Evolutionary conservation across 305 asterid genomes (phyloP), one percentile per base, ranked within the genome.

Genomic region (Fraxinus sp.): DNA sequence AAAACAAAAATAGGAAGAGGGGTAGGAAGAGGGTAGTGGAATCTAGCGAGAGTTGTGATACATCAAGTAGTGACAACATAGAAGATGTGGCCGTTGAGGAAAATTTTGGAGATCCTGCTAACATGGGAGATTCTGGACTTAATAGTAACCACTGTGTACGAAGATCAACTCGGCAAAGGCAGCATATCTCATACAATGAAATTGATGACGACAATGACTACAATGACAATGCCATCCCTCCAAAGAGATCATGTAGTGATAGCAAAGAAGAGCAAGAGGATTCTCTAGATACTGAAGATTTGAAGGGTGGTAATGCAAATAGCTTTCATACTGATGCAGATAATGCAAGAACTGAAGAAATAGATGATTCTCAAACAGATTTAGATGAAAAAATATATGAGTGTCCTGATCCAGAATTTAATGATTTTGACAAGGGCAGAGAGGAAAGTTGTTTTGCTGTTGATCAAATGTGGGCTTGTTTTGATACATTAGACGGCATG

Each of bases 391-490:
- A 71, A 26, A 30, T 28, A 5, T 87, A 9, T 72, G 18, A 82
- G 1, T 87, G 81, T 83, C 93, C 92, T 9, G 98, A 96, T 79
- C 87, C 96, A 43, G 98, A 96, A 84, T 96, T 96, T 57, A 59
- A 82, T 88, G 93, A 93, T 87, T 96, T 96, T 73, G 98, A 93
- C 24, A 90, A 87, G 89, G 80, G 75, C 26, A 90, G 92, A 77
- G 91, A 87, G 68, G 91, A 85, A 41, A 79, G 79, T 22, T 75
- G 81, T 80, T 94, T 96, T 84, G 85, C 87, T 73, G 90, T 80
- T 80, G 87, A 84, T 89, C 98, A 94, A 82, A 83, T 87, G 84
- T 96, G 99, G 99, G 97, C 98, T 88, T 92, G 96, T 81, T 96
- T 91, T 57, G 98, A 88, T 83, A 26, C 85, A 37, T 36, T 68